phyloP scores from a whole-genome alignment of 371 early-diverging fungal genomes.

The Coemansia linderi region DNA sequence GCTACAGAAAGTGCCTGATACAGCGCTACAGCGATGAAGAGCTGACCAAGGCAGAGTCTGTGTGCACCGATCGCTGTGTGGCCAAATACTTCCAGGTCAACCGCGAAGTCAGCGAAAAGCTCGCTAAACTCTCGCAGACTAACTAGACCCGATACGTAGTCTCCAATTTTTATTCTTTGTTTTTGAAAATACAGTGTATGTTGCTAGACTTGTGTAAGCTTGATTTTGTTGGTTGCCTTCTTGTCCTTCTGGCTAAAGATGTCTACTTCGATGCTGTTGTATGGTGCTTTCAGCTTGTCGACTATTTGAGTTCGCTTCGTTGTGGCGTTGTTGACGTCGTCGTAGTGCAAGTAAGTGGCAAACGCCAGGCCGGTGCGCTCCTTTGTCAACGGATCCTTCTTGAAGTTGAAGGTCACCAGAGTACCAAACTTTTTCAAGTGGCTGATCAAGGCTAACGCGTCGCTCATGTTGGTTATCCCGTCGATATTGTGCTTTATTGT shows the following conservation, averaged over 20 bases:
- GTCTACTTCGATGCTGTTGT: slow-evolving; percentile 21
- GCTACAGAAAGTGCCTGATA: slow-evolving; percentile 88
- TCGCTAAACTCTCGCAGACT: slow-evolving; percentile 60
- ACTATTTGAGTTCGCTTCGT: slow-evolving; percentile 16
- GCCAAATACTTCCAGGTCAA: slow-evolving; percentile 82
- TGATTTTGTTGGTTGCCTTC: background rate
- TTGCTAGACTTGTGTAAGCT: background rate
- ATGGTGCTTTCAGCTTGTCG: slow-evolving; percentile 17
- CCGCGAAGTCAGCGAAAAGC: slow-evolving; percentile 69
- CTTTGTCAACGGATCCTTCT: slow-evolving; percentile 32
- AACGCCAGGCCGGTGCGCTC: slow-evolving; percentile 38
- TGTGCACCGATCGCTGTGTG: slow-evolving; percentile 93
- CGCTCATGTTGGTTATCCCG: slow-evolving; percentile 15
- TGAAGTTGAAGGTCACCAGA: slow-evolving; percentile 30
- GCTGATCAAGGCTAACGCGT: slow-evolving; percentile 26
- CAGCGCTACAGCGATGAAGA: slow-evolving; percentile 82
- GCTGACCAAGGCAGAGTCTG: slow-evolving; percentile 93
- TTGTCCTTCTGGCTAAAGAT: background rate
- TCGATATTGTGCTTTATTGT: slow-evolving; percentile 28
- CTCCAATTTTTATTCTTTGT: background rate
- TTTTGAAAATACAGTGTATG: slow-evolving; percentile 9
- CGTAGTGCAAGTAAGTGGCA: slow-evolving; percentile 22
- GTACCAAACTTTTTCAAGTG: slow-evolving; percentile 41
- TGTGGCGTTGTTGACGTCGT: slow-evolving; percentile 23
- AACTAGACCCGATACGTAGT: slow-evolving; percentile 17